These are phyloP conservation scores for Plasmodium falciparum DNA, from an alignment of 169 alveolate species.

Conservation along the genomic window DNA sequence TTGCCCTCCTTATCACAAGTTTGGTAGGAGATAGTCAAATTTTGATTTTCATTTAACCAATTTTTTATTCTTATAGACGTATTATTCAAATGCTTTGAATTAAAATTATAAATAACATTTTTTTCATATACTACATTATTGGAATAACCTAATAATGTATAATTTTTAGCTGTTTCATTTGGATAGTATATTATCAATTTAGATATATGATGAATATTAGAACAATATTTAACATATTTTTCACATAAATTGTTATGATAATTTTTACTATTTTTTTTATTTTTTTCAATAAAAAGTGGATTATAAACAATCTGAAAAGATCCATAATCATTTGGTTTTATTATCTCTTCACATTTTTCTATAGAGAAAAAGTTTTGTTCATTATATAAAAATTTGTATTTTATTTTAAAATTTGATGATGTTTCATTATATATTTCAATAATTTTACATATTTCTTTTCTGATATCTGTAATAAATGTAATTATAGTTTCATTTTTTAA, in stretches of 20 bases:
- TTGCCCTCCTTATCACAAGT: conserved; percentile 29
- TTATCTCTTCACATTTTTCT: conserved; percentile 27
- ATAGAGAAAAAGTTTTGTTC: conserved; percentile 66
- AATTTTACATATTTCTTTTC: conserved; percentile 34
- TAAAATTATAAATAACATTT: conserved; percentile 36
- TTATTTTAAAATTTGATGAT: conserved; percentile 56
- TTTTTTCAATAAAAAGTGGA: conserved; percentile 62
- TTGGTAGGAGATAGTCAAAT: conserved; percentile 13
- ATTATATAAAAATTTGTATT: conserved; percentile 46
- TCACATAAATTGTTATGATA: conserved; percentile 64
- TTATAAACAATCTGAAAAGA: conserved; percentile 37
- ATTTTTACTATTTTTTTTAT: conserved; percentile 49
- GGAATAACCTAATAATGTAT: conserved; percentile 61
- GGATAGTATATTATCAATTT: conserved; percentile 61
- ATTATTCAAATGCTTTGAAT: conserved; percentile 45
- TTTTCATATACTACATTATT: conserved; percentile 41
- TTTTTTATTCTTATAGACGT: conserved; percentile 52
- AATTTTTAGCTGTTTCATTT: conserved; percentile 37
- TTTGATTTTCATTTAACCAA: conserved; percentile 68
- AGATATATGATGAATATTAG: conserved; percentile 64
- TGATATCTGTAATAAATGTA: conserved; percentile 49
- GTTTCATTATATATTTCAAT: conserved; percentile 57
- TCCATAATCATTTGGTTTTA: conserved; percentile 52
- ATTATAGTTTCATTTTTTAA: conserved; percentile 63
- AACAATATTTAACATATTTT: conserved; percentile 56